These are phyloP conservation scores for Fomitopsis schrenkii DNA, from an alignment of 1,284 basidiomycete genomes.

Conservation along the genomic window DNA sequence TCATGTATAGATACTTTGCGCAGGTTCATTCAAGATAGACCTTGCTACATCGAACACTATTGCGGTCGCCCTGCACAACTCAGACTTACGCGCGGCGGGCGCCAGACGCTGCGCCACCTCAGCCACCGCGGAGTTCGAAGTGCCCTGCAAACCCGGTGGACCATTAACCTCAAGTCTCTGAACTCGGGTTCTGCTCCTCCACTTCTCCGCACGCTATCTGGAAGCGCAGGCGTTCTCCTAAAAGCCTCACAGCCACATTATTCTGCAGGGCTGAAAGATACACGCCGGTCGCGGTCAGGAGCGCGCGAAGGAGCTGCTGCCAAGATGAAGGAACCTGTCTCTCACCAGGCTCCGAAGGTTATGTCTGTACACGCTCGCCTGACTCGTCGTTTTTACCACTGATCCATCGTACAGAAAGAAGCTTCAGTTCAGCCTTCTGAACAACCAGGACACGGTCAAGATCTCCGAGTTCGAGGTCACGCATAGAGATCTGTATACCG, in stretches of 20 bases:
- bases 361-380: constrained; percentile 59
- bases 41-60: too few relatives aligned
- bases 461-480: constrained; percentile 94
- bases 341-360: constrained; percentile 86
- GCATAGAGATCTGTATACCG: constrained; percentile 85
- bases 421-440: constrained; percentile 90
- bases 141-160: too few relatives aligned
- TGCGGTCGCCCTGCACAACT: too few relatives aligned
- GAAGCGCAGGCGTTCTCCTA: too few relatives aligned
- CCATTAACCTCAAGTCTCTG: too few relatives aligned
- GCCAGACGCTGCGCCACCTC: too few relatives aligned
- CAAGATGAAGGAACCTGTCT: constrained; percentile 83
- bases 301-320: neutral
- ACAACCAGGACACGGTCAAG: constrained; percentile 90
- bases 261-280: too few relatives aligned
- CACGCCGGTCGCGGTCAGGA: neutral
- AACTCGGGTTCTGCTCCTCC: neutral
- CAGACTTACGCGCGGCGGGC: too few relatives aligned
- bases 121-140: too few relatives aligned
- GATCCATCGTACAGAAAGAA: constrained; percentile 61
- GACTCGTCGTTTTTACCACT: neutral
- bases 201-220: neutral
- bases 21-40: too few relatives aligned
- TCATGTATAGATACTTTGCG: too few relatives aligned
- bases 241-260: too few relatives aligned